Base-by-base conservation (phyloP, 2,329 filamentous ascomycete genomes). In the Fusarium sambucinum region DNA sequence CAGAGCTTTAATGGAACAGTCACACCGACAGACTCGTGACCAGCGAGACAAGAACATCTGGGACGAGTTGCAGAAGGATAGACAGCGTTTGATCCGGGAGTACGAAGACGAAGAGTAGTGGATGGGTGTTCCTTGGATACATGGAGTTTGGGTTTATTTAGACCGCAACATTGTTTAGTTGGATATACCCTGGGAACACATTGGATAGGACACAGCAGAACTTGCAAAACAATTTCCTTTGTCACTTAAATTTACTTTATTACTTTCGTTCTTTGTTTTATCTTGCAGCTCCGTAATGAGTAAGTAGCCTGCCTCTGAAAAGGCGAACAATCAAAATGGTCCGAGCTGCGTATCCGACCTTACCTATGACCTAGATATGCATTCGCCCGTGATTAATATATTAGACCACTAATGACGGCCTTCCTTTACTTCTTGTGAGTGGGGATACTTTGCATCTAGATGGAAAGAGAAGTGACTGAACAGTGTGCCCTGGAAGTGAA, bases 151-250 rank as follows among this genome's bases (percentile, higher is more conserved):
- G 19, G 11, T 17, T 40, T 29, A 29, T 48, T 48, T 50, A 33
- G 16, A 29, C 38, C 21, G 32, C 32, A n/a, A 35, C 30, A 42
- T 30, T 40, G 35, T 29, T 64, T 27, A 38, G 47, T 16, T 32
- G 46, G 60, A 65, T 64, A 64, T 60, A 65, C 60, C 61, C 53
- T 16, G 37, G 37, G 58, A 44, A 44, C 16, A 27, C 11, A 30
- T 25, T 19, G 12, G 23, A 38, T 54, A 52, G 40, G 21, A 51
- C n/a, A 42, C 19, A 14, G 35, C 13, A 64, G 44, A 52, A 16
- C 35, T 25, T 64, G 33, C 45, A 35, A 35, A 41, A 42, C 21
- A 14, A 40, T 48, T 54, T 47, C 30, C n/a, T 64, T 59, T 65
- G 44, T 63, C 9, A 40, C 21, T 21, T 33, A 29, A 25, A 41